Percentiles rank a stretch among this genome's conserved stretches.
Conservation (phyloP, 148 eudicot genomes). For the Arbutus unedo region DNA sequence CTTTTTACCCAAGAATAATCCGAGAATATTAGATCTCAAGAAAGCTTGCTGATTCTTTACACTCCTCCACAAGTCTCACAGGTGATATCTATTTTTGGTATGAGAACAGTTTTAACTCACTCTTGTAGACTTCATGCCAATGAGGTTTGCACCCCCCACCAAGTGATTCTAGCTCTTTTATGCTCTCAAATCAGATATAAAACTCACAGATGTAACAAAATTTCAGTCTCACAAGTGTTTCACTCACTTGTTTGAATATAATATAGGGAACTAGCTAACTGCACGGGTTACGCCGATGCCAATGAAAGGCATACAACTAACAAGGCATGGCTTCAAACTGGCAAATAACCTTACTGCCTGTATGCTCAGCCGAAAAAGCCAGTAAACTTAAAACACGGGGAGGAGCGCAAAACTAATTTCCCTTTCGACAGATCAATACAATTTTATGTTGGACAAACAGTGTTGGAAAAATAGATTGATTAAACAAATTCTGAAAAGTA, state of each 20-base stretch:
- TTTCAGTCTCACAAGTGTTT: neutral
- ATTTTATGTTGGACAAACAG: neutral
- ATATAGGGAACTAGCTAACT: neutral
- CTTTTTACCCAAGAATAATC: neutral
- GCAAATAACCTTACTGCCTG: neutral
- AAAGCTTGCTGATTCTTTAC: neutral
- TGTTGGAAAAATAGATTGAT: too few relatives aligned
- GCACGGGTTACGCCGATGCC: neutral
- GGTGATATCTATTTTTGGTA: neutral
- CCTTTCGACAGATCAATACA: neutral
- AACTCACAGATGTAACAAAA: neutral
- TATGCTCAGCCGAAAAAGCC: neutral
- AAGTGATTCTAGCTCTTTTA: neutral
- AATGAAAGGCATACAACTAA: neutral
- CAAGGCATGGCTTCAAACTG: neutral
- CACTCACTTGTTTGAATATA: neutral
- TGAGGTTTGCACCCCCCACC: neutral
- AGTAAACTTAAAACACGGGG: neutral
- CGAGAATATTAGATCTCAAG: neutral
- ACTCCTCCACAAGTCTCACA: neutral
- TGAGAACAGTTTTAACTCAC: neutral
- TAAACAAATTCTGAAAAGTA: too few relatives aligned
- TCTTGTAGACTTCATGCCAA: neutral
- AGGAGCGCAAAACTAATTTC: neutral
- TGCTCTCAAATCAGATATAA: neutral